Evolutionary conservation across 164 flowering plant species (phyloP).

Genomic region (Berberis vulgaris): DNA sequence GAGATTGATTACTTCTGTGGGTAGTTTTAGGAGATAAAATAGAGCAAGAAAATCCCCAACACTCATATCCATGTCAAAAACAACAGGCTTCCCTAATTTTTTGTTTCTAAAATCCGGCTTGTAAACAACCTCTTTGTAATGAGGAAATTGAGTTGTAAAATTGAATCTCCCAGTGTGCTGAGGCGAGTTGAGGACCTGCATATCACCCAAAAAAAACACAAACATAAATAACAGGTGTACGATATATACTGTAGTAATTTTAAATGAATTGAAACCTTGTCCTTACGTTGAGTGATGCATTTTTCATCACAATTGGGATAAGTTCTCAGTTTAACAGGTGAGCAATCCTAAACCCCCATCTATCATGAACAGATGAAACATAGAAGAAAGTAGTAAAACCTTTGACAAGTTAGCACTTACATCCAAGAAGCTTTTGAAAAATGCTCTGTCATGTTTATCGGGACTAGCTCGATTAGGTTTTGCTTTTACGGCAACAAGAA

Average conservation of each 20-base stretch:
- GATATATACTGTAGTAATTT: no score
- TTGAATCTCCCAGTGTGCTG: constrained; percentile 64
- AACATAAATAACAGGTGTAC: no score
- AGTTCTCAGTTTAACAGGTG: no score
- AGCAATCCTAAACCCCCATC: neutral
- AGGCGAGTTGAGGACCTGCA: constrained; percentile 64
- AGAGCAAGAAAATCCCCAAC: constrained; percentile 90
- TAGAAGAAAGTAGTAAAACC: neutral
- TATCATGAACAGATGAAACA: neutral
- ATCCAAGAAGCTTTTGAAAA: constrained; percentile 58
- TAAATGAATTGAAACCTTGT: neutral
- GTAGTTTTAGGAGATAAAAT: constrained; percentile 81
- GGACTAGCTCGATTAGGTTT: constrained; percentile 50
- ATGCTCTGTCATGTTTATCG: constrained; percentile 57
- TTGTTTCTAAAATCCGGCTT: constrained; percentile 42
- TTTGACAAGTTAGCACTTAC: constrained; percentile 32
- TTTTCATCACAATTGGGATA: neutral
- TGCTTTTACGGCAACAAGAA: constrained; percentile 78
- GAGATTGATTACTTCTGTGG: constrained; percentile 64
- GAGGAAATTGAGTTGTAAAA: constrained; percentile 65
- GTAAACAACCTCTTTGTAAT: constrained; percentile 46
- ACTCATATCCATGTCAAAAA: constrained; percentile 99
- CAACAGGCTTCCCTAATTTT: constrained; percentile 54
- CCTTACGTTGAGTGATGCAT: neutral
- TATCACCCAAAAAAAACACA: neutral